phyloP scores from a whole-genome alignment of 2,329 filamentous ascomycete species.

The Trichoderma guizhouense region DNA sequence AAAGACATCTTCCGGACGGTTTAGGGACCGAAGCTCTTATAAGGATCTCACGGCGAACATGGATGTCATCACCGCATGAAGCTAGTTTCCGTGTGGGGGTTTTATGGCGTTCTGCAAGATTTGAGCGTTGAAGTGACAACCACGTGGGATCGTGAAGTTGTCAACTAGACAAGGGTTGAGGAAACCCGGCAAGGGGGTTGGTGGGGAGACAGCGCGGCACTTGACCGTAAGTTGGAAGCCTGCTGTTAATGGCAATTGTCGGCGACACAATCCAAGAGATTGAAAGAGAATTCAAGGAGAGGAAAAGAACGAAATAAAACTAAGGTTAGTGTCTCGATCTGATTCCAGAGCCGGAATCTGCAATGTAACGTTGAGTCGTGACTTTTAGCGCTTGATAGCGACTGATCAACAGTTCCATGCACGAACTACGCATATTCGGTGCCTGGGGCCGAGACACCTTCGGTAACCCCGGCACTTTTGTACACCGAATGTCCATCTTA shows the following conservation, averaged over 20 bases:
- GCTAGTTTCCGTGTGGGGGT: neutral
- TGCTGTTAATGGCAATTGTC: neutral
- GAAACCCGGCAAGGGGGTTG: conserved; percentile 1
- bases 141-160: neutral
- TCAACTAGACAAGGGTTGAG: neutral
- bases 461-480: neutral
- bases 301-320: no score
- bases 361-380: neutral
- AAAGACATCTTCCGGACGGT: neutral
- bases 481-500: neutral
- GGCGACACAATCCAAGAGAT: neutral
- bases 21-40: neutral
- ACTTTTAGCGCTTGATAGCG: neutral
- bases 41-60: neutral
- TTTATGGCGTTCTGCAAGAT: neutral
- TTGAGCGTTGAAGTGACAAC: neutral
- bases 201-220: neutral
- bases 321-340: neutral
- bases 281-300: no score
- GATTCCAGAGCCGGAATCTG: neutral
- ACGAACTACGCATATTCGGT: neutral
- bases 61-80: conserved; percentile 2
- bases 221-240: neutral
- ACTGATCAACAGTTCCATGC: neutral
- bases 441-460: neutral